Evolutionary conservation across 768 basidiomycete species (phyloP), one percentile per base, ranked within the genome.

Genomic region (Cystobasidium tubakii): DNA sequence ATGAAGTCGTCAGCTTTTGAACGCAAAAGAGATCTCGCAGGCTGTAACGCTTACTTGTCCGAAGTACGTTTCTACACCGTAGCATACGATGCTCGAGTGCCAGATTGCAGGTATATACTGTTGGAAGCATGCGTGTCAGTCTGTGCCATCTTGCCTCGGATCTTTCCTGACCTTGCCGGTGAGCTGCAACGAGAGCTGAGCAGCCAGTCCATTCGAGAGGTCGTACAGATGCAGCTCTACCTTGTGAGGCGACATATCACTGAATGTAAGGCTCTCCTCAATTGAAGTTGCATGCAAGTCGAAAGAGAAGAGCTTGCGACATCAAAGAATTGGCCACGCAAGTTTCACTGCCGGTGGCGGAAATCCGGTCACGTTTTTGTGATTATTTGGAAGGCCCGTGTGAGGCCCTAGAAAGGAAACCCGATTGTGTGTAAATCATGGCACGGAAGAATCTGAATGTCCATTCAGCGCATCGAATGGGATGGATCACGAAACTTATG

Each of bases 21-120:
- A 15, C 15, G 15, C 39, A 39, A 39, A 6, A 39, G 15, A 15
- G 39, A 39, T 6, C 15, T 39, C 39, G 39, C 6, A 6, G 39
- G 15, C 6, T 39, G n/a, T n/a, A n/a, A n/a, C n/a, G 27, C 53
- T 31, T 29, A 60, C 57, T 21, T 50, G 43, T 3, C 94, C 93
- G 80, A 92, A 97, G 78, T 90, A 94, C 31, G 91, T 83, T 79
- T 97, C 94, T 78, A 88, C 87, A 2, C 87, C 87, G 80, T 87
- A 95, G 2, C 88, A 89, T 65, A 96, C 92, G 27, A 97, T 86
- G 21, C 90, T 92, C 0, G 94, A 95, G 82, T 97, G 94, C 93
- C 76, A 69, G 91, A 93, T 94, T 96, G 65, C 96, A 87, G 0
- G 93, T 1, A 67, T 67, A 31, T 67, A 50, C 46, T 67, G 21